phyloP scores from a whole-genome alignment of 164 flowering plant genomes.

The Platanus orientalis region DNA sequence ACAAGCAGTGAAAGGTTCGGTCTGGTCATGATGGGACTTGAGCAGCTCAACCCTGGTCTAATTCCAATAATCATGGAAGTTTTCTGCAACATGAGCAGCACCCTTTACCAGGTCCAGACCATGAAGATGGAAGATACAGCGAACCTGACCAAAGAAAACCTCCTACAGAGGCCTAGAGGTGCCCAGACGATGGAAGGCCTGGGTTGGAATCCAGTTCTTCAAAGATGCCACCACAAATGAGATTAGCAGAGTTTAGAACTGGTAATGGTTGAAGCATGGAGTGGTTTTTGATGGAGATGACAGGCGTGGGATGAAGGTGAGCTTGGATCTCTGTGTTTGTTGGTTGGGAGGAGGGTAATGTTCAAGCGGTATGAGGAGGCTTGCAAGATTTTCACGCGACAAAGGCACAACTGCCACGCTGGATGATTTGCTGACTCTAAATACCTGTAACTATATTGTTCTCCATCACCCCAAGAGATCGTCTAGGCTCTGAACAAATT shows the following conservation, averaged over 20 bases:
- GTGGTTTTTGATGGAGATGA: slow-evolving; percentile 75
- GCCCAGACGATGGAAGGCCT: slow-evolving; percentile 78
- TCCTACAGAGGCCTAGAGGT: slow-evolving; percentile 64
- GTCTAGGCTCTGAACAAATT: slow-evolving; percentile 48
- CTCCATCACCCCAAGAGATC: slow-evolving; percentile 49
- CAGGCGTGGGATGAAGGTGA: slow-evolving; percentile 58
- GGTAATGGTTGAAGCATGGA: slow-evolving; percentile 87
- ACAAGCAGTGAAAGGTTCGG: slow-evolving; percentile 74
- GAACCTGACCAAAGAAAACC: slow-evolving; percentile 58
- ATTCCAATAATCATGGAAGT: slow-evolving; percentile 68
- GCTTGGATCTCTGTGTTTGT: slow-evolving; percentile 50
- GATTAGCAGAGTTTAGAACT: slow-evolving; percentile 86
- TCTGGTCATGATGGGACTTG: slow-evolving; percentile 97
- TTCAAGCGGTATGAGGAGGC: slow-evolving; percentile 80
- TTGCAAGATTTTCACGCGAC: slow-evolving; percentile 59
- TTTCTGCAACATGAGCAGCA: slow-evolving; percentile 57
- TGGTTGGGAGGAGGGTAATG: slow-evolving; percentile 68
- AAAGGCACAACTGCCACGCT: slow-evolving; percentile 59
- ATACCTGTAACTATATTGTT: slow-evolving; percentile 70
- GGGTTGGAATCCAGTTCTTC: slow-evolving; percentile 94
- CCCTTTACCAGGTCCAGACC: slow-evolving; percentile 60
- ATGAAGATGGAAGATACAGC: slow-evolving; percentile 61
- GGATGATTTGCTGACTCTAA: slow-evolving; percentile 83
- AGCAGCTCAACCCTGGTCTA: slow-evolving; percentile 94
- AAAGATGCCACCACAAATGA: slow-evolving; percentile 97